These are phyloP conservation scores for Xylaria telfairii DNA, from an alignment of 495 filamentous ascomycete genomes.

Conservation along the genomic window DNA sequence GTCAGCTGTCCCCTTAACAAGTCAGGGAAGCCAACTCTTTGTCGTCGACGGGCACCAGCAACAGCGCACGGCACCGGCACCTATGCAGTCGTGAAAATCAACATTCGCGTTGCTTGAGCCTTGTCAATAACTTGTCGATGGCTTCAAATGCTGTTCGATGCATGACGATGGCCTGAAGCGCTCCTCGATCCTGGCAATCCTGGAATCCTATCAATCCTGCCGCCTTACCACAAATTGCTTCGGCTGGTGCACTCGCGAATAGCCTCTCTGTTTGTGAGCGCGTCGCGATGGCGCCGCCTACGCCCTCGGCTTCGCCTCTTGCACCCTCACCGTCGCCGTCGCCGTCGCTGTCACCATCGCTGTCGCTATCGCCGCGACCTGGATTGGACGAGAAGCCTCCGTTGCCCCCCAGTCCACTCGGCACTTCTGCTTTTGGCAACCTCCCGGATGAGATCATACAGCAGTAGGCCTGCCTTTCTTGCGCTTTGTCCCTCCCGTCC, in stretches of 20 bases:
- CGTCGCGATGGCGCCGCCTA: conserved; percentile 24
- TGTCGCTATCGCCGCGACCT: no score
- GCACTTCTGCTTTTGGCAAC: conserved; percentile 46
- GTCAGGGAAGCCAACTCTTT: background rate
- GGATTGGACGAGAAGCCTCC: conserved; percentile 43
- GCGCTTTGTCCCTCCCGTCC: conserved; percentile 1
- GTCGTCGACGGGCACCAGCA: background rate
- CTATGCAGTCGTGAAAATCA: background rate
- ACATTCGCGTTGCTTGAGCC: background rate
- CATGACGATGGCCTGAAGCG: conserved; percentile 14
- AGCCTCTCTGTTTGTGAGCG: background rate
- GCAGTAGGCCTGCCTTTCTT: conserved; percentile 44
- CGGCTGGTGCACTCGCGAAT: background rate
- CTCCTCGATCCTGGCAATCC: conserved; percentile 5
- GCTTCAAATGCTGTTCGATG: background rate
- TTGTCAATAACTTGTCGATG: conserved; percentile 7
- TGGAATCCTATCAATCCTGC: conserved; percentile 7
- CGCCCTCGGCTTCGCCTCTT: background rate
- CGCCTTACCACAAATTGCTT: background rate
- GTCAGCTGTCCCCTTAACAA: conserved; percentile 8
- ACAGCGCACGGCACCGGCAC: background rate
- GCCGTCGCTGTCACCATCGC: conserved; percentile 25
- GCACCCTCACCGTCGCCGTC: conserved; percentile 7
- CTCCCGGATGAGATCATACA: conserved; percentile 59
- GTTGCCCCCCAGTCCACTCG: conserved; percentile 29